These are phyloP conservation scores for Petunia secreta DNA, from an alignment of 257 asterid genomes.

Conservation along the genomic window DNA sequence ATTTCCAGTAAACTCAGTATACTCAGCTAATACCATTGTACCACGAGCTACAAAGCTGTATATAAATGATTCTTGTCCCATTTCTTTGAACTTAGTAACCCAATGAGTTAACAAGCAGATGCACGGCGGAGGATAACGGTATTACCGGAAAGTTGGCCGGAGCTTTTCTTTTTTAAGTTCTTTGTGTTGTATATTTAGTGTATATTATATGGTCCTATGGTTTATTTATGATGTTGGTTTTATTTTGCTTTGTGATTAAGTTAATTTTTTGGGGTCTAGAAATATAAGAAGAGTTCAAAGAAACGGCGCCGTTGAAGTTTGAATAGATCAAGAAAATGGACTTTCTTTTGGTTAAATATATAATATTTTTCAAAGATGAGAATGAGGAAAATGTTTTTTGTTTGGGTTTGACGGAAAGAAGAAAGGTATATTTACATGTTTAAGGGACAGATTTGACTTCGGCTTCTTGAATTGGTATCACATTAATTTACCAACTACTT, in stretches of 20 bases:
- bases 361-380: background rate
- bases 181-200: background rate
- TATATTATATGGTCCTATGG: background rate
- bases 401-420: constrained; percentile 15
- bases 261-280: background rate
- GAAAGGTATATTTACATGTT: constrained; percentile 23
- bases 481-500: background rate
- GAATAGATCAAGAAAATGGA: constrained; percentile 29
- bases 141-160: background rate
- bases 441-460: constrained; percentile 9
- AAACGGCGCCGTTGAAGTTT: constrained; percentile 30
- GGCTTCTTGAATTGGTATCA: constrained; percentile 21
- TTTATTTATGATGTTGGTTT: background rate
- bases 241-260: background rate
- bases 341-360: background rate
- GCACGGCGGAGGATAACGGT: background rate
- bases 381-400: background rate
- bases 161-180: constrained; percentile 1
- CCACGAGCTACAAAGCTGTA: constrained; percentile 93
- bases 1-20: constrained; percentile 86
- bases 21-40: constrained; percentile 75
- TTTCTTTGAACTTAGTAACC: constrained; percentile 34
- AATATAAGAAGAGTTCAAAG: background rate
- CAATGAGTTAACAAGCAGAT: constrained; percentile 21
- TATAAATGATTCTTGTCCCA: constrained; percentile 86